phyloP scores from a whole-genome alignment of 768 basidiomycete genomes.

The Mycena epipterygia region DNA sequence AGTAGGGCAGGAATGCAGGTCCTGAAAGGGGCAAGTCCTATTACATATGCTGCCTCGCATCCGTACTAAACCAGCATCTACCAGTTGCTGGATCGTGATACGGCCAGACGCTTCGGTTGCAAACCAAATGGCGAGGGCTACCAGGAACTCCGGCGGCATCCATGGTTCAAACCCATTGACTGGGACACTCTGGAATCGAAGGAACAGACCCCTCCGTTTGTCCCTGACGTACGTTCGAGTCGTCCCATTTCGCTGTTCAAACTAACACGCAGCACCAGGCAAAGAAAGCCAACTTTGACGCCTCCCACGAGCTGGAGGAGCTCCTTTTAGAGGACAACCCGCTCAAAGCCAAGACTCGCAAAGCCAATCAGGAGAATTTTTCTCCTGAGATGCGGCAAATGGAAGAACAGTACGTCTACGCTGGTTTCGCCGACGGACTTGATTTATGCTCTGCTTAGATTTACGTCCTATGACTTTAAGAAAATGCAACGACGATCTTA shows the following conservation, averaged over 20 bases:
- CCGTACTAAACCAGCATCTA: slow-evolving; percentile 23
- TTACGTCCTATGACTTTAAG: slow-evolving; percentile 93
- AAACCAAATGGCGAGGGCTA: slow-evolving; percentile 84
- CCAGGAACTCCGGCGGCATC: slow-evolving; percentile 81
- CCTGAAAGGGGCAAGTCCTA: slow-evolving; percentile 74
- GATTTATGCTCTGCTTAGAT: slow-evolving; percentile 60
- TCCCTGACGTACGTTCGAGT: slow-evolving; percentile 80
- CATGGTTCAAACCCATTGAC: slow-evolving; percentile 92
- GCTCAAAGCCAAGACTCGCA: slow-evolving; percentile 93
- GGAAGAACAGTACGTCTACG: slow-evolving; percentile 93
- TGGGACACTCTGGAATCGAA: slow-evolving; percentile 91
- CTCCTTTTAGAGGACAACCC: slow-evolving; percentile 96
- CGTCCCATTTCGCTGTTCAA: slow-evolving; percentile 22
- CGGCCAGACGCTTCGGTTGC: slow-evolving; percentile 84
- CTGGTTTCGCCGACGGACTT: slow-evolving; percentile 10
- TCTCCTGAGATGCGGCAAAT: slow-evolving; percentile 96
- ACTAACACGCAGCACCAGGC: slow-evolving; percentile 62
- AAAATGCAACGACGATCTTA: slow-evolving; percentile 93
- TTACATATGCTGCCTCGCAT: slow-evolving; percentile 17
- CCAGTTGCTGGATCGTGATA: slow-evolving; percentile 91
- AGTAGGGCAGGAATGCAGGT: slow-evolving; percentile 83
- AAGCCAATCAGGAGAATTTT: slow-evolving; percentile 89
- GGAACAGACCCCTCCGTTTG: slow-evolving; percentile 82
- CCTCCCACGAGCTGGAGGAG: slow-evolving; percentile 98
- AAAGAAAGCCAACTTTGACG: slow-evolving; percentile 99